Evolutionary conservation across 2,329 filamentous ascomycete genomes (phyloP).

Genomic region (Bipolaris cookei): DNA sequence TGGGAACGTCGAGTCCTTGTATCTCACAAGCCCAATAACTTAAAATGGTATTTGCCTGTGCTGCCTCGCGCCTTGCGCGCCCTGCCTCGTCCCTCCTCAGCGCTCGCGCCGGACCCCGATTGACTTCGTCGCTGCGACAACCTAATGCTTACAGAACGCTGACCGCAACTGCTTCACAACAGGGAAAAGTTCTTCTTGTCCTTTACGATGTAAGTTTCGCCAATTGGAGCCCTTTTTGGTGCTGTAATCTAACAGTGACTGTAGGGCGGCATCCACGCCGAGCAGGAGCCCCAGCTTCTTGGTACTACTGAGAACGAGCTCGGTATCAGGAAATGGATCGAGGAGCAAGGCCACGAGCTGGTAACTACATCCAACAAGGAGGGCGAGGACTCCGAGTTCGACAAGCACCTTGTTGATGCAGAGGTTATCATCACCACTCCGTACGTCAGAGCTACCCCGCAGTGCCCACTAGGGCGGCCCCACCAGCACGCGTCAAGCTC

Average conservation of each 20-base stretch:
- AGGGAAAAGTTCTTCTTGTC: slow-evolving; percentile 96
- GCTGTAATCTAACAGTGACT: slow-evolving; percentile 25
- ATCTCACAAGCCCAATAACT: slow-evolving; percentile 30
- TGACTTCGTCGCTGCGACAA: slow-evolving; percentile 53
- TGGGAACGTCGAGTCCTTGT: slow-evolving; percentile 25
- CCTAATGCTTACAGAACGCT: slow-evolving; percentile 65
- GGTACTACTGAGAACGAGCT: slow-evolving; percentile 99
- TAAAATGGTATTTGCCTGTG: slow-evolving; percentile 68
- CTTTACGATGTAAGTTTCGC: slow-evolving; percentile 79
- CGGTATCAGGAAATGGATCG: slow-evolving; percentile 94
- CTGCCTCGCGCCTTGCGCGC: slow-evolving; percentile 63
- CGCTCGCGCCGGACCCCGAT: slow-evolving; percentile 50
- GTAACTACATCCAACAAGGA: slow-evolving; percentile 99
- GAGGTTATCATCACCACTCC: slow-evolving; percentile 99
- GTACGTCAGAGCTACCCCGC: slow-evolving; percentile 59
- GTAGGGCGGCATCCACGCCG: slow-evolving; percentile 80
- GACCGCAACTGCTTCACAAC: slow-evolving; percentile 68
- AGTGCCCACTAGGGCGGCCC: slow-evolving; percentile 33
- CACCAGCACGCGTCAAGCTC: slow-evolving; percentile 31
- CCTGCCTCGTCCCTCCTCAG: slow-evolving; percentile 61
- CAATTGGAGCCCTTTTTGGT: slow-evolving; percentile 5
- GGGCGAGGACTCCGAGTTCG: slow-evolving; percentile 88
- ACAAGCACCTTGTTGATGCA: slow-evolving; percentile 93
- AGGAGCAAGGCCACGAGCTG: slow-evolving; percentile 94
- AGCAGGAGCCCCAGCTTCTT: slow-evolving; percentile 85